Evolutionary conservation across 140 eudicot genomes (phyloP).

Genomic region (Cichorium intybus): DNA sequence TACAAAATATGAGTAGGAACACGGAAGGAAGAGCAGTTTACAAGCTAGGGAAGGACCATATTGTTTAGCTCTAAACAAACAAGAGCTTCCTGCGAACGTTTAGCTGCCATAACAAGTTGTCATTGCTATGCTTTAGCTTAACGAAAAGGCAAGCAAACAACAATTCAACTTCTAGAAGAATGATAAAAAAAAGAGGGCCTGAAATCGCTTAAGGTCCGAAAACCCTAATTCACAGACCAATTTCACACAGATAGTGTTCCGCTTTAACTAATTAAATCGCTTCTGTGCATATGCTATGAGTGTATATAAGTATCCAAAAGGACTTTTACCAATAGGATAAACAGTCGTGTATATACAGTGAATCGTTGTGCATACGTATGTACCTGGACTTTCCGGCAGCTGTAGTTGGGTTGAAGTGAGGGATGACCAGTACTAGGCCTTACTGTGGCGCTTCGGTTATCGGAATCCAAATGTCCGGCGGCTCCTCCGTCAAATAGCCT

Average conservation of each 20-base stretch:
- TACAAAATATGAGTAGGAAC: not conserved
- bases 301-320: not conserved
- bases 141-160: not conserved
- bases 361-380: not conserved
- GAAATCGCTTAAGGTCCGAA: not conserved
- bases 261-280: not conserved
- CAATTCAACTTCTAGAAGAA: not conserved
- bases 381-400: slow-evolving; percentile 52
- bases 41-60: not conserved
- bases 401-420: slow-evolving; percentile 47
- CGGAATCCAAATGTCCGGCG: slow-evolving; percentile 29
- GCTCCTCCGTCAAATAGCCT: slow-evolving; percentile 33
- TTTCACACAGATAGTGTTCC: slow-evolving; percentile 5
- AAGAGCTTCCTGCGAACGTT: not conserved
- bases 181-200: not conserved
- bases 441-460: slow-evolving; percentile 20
- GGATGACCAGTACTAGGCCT: slow-evolving; percentile 14
- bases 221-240: slow-evolving; percentile 32
- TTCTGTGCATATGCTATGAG: slow-evolving; percentile 1
- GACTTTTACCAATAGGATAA: not conserved
- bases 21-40: not conserved
- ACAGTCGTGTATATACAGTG: not conserved
- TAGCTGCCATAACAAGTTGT: slow-evolving; percentile 5
- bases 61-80: not conserved
- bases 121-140: not conserved